A percentile compares a stretch with the other conserved stretches of the same genome.
Conservation (phyloP, 2,329 filamentous ascomycete species). For the Colletotrichum higginsianum region DNA sequence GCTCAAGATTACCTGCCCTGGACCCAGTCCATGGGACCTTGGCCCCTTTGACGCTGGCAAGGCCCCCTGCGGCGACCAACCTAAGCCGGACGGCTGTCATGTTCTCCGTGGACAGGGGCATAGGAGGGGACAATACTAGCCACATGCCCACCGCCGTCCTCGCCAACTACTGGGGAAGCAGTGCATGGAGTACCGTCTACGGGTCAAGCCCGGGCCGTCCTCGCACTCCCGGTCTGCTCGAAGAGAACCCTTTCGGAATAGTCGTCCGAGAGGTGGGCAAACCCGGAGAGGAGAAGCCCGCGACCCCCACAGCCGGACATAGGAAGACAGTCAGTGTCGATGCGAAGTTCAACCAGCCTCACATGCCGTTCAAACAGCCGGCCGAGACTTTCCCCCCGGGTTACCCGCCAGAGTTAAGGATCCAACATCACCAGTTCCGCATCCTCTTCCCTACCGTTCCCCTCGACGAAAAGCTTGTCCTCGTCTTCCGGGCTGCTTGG, state of each 20-base stretch:
- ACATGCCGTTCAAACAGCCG: slow-evolving; percentile 49
- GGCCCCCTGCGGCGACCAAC: slow-evolving; percentile 86
- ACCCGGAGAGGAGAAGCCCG: slow-evolving; percentile 46
- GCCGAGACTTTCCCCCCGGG: slow-evolving; percentile 76
- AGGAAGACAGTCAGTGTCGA: slow-evolving; percentile 63
- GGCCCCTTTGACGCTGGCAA: slow-evolving; percentile 86
- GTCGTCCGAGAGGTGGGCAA: slow-evolving; percentile 54
- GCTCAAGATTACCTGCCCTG: slow-evolving; percentile 47
- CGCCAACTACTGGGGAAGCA: slow-evolving; percentile 95
- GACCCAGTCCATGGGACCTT: slow-evolving; percentile 67
- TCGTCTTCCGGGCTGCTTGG: slow-evolving; percentile 96
- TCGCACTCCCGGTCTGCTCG: slow-evolving; percentile 42
- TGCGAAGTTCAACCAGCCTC: slow-evolving; percentile 49
- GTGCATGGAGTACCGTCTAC: slow-evolving; percentile 74
- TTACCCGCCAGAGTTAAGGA: slow-evolving; percentile 86
- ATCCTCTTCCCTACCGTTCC: slow-evolving; percentile 89
- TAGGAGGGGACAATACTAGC: slow-evolving; percentile 76
- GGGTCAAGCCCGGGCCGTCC: slow-evolving; percentile 45
- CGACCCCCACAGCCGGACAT: slow-evolving; percentile 48
- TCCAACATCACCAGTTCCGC: slow-evolving; percentile 94
- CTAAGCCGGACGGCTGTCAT: slow-evolving; percentile 89
- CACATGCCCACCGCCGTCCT: slow-evolving; percentile 87
- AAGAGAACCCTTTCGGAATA: slow-evolving; percentile 60
- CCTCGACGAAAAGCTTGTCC: slow-evolving; percentile 83
- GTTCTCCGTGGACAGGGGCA: slow-evolving; percentile 81